Evolutionary conservation across 2,329 filamentous ascomycete species (phyloP).

Genomic region (Teratosphaeria destructans): DNA sequence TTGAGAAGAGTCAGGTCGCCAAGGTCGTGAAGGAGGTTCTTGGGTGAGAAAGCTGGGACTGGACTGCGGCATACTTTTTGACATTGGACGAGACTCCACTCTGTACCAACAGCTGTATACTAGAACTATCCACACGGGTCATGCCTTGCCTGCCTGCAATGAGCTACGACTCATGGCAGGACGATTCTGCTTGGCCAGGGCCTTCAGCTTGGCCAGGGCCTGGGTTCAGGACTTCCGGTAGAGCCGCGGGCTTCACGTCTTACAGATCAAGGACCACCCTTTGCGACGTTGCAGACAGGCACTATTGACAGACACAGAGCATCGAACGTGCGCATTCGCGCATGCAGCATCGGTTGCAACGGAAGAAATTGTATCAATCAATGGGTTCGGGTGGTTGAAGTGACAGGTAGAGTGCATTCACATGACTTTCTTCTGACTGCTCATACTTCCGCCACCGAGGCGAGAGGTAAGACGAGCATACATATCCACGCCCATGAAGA

Average conservation of each 20-base stretch:
- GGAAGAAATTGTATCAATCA: too few relatives aligned
- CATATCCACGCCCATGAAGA: conserved; percentile 36
- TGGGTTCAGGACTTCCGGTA: too few relatives aligned
- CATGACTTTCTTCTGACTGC: not conserved
- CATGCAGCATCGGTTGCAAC: too few relatives aligned
- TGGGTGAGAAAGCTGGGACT: conserved; percentile 2
- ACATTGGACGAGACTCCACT: not conserved
- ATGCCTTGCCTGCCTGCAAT: not conserved
- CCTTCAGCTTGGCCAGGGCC: too few relatives aligned
- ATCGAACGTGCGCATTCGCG: too few relatives aligned
- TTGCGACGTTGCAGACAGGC: too few relatives aligned
- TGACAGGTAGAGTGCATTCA: not conserved
- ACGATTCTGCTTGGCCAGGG: too few relatives aligned
- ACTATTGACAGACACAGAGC: too few relatives aligned
- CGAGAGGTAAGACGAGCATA: conserved; percentile 9
- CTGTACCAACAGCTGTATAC: not conserved
- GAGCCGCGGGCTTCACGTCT: too few relatives aligned
- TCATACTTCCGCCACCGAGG: not conserved
- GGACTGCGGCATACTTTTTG: conserved; percentile 5
- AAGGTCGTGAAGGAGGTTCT: conserved; percentile 46
- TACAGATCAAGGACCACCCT: too few relatives aligned
- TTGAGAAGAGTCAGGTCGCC: conserved; percentile 52
- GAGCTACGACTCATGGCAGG: not conserved
- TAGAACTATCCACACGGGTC: not conserved
- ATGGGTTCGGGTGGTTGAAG: too few relatives aligned